A percentile compares a stretch with the other conserved stretches of the same genome.
These are phyloP conservation scores for Cryptosporidium tyzzeri DNA, from an alignment of 169 alveolate genomes.

Conservation along the genomic window DNA sequence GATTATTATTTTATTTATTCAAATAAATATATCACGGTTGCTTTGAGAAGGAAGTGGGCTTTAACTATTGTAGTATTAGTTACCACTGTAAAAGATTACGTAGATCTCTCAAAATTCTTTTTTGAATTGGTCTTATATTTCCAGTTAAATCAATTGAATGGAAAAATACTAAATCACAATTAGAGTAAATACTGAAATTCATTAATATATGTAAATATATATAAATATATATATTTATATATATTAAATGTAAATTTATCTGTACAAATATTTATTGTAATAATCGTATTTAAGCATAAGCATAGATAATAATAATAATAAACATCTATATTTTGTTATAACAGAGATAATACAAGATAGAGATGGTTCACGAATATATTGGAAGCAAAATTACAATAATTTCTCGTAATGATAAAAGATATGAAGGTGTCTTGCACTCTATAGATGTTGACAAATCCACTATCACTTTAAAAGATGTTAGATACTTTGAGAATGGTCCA, in stretches of 20 bases:
- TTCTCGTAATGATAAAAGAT: constrained; percentile 68
- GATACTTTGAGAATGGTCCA: constrained; percentile 43
- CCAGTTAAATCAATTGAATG: too few relatives aligned
- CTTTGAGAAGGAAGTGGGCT: background rate
- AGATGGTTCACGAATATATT: constrained; percentile 72
- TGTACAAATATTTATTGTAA: background rate
- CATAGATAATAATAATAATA: background rate
- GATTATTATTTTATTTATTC: too few relatives aligned
- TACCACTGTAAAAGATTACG: background rate
- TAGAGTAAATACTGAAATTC: too few relatives aligned
- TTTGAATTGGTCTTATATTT: too few relatives aligned
- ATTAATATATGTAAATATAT: too few relatives aligned
- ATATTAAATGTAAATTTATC: too few relatives aligned
- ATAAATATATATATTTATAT: too few relatives aligned
- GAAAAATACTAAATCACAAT: too few relatives aligned
- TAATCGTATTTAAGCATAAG: background rate
- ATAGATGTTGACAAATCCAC: constrained; percentile 71
- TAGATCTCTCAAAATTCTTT: background rate
- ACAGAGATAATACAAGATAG: background rate
- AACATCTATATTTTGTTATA: background rate
- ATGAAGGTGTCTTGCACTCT: constrained; percentile 70
- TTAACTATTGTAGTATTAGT: too few relatives aligned
- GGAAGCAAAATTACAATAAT: constrained; percentile 73
- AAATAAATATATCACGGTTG: background rate
- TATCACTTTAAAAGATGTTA: constrained; percentile 69